Evolutionary conservation across 2,329 filamentous ascomycete genomes (phyloP), one percentile per base, ranked within the genome.

Genomic region (Alternaria sp.): DNA sequence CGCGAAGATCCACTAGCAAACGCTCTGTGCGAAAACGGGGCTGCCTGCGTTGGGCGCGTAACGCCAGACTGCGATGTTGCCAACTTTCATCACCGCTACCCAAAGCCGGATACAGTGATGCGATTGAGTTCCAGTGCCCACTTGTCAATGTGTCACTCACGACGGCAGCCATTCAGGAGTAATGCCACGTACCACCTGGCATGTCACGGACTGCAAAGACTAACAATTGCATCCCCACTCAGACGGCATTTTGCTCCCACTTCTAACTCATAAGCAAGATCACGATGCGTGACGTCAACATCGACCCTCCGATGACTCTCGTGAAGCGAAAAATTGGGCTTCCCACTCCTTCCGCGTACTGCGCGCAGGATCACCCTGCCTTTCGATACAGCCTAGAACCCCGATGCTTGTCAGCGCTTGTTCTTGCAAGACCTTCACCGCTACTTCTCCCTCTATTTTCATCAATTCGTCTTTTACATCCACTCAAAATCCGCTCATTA

Each of bases 241-340:
- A 19, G 49, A 69, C 68, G 65, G 66, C 58, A 69, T 64, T 68
- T 57, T 47, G 32, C 45, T 26, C 25, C 15, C 43, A 40, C 30
- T 52, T n/a, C 44, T 57, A 57, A 32, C 45, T 64, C 55, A 32
- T 59, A 55, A 51, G 47, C 36, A 52, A 45, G 58, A 70, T 68
- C 68, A 67, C 68, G 66, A 72, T 72, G 47, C 54, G 67, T 74
- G 70, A 74, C 68, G 71, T 74, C 70, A 73, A 47, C 15, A 40
- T 51, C 49, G 44, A 19, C 19, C 45, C 43, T 61, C 45, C 26
- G 52, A 61, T 59, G 32, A 32, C 44, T 55, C 49, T 23, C n/a
- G 43, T n/a, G 36, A 45, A 56, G 19, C 51, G 60, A 52, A 28
- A 63, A 58, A 49, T 45, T 25, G 26, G 13, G 43, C 26, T 47